Percentiles rank a stretch among this genome's conserved stretches.
Conservation (phyloP, 2,329 filamentous ascomycete genomes). For the Xylaria polymorpha region DNA sequence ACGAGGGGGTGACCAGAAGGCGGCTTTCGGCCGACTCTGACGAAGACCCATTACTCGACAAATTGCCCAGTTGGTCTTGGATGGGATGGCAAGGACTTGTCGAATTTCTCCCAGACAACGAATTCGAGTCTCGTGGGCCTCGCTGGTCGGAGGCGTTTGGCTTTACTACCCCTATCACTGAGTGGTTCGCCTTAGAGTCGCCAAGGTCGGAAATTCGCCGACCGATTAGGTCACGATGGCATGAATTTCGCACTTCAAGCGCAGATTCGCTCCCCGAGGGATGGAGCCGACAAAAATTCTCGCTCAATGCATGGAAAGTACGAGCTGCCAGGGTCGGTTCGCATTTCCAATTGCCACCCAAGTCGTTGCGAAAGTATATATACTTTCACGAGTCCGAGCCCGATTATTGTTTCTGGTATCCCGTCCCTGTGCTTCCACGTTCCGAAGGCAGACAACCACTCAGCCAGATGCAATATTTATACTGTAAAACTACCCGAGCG, state of each 20-base stretch:
- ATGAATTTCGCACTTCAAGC: neutral
- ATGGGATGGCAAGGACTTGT: constrained; percentile 12
- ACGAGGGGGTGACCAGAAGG: neutral
- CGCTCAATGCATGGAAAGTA: neutral
- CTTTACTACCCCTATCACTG: neutral
- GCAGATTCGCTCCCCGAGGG: neutral
- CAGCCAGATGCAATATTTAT: constrained; percentile 9
- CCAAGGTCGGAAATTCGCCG: neutral
- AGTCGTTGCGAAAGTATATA: neutral
- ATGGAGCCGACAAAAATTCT: constrained; percentile 8
- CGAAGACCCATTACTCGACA: neutral
- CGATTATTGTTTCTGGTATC: constrained; percentile 9
- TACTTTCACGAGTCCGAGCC: constrained; percentile 12
- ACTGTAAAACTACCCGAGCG: constrained; percentile 6
- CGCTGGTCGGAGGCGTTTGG: neutral
- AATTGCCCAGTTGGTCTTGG: constrained; percentile 19
- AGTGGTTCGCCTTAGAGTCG: constrained; percentile 10
- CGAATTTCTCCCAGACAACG: neutral
- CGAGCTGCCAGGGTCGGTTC: neutral
- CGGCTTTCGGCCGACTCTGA: neutral
- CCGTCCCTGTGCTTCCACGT: neutral
- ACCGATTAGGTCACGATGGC: constrained; percentile 7
- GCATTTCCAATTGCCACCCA: neutral
- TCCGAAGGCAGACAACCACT: neutral
- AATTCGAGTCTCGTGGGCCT: constrained; percentile 15